These are phyloP conservation scores for Elasticomyces elasticus DNA, from an alignment of 495 filamentous ascomycete species.

Conservation along the genomic window DNA sequence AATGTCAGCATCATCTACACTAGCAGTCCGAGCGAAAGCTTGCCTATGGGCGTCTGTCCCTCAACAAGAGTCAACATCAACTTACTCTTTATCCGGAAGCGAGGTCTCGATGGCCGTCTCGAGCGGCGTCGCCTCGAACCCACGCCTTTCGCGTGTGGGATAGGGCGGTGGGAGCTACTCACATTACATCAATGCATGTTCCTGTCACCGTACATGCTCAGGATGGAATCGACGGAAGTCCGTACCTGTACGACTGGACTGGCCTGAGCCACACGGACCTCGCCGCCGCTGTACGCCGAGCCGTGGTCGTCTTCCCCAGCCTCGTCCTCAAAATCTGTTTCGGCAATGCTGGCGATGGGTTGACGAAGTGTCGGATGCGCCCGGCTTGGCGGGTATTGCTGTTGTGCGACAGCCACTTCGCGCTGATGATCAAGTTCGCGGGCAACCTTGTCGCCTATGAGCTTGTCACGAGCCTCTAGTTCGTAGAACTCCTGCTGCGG, in stretches of 20 bases:
- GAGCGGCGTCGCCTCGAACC: slow-evolving; percentile 8
- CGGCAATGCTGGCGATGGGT: slow-evolving; percentile 2
- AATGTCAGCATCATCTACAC: neutral
- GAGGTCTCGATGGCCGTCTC: slow-evolving; percentile 15
- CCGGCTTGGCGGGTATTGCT: neutral
- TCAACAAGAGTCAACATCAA: neutral
- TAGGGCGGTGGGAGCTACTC: slow-evolving; percentile 9
- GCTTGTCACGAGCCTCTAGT: neutral
- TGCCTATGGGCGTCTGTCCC: too few relatives aligned
- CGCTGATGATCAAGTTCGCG: slow-evolving; percentile 1
- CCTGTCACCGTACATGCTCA: slow-evolving; percentile 2
- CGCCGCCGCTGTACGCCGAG: slow-evolving; percentile 6
- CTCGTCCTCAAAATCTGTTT: slow-evolving; percentile 5
- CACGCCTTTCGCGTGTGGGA: neutral
- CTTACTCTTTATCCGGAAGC: slow-evolving; percentile 15
- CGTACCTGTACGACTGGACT: slow-evolving; percentile 16
- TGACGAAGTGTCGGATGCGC: neutral
- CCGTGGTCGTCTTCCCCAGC: neutral
- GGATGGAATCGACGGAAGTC: slow-evolving; percentile 7
- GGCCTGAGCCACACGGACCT: slow-evolving; percentile 6
- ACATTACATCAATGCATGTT: slow-evolving; percentile 1
- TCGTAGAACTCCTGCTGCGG: neutral
- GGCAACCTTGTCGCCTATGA: neutral
- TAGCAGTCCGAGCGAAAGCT: too few relatives aligned
- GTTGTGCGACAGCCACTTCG: neutral